Evolutionary conservation across 2,329 filamentous ascomycete genomes (phyloP), one percentile per base, ranked within the genome.

Genomic region (Albifimbria verrucaria): DNA sequence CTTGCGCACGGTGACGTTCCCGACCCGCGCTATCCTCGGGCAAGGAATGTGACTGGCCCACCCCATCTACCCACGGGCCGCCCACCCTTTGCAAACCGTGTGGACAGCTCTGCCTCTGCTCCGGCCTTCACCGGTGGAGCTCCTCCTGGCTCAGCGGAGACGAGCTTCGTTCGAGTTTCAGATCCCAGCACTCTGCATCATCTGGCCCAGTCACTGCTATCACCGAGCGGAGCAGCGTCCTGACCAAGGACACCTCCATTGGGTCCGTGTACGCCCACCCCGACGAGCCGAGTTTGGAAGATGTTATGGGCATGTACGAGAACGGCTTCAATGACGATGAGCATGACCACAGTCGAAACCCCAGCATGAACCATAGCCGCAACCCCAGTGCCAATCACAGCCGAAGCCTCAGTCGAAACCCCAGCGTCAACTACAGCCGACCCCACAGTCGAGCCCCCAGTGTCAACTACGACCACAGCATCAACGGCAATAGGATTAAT

Each of bases 141-240:
- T 24, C 70, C 75, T 26, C 78, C 77, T 81, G 80, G 69, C 62
- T 79, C 56, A 71, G 72, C 54, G 75, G 72, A 51, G 79, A 82
- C 52, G 79, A 82, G 64, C 69, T 77, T 26, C 75, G 81, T 32
- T 79, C 78, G 1, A 84, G 80, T 67, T 80, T 77, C 61, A 77
- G 80, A 52, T 83, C 81, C 15, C 80, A 83, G 56, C 67, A 78
- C 49, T 80, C 80, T 18, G 67, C 74, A 32, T 83, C 80, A 3
- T 80, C 80, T 5, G 72, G 74, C 23, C 79, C 79, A 26, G 92
- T 87, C 22, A 81, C 79, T 2, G 60, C 69, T 5, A 84, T 86
- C n/a, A 95, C 90, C 1, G 90, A 93, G 65, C 81, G 90, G 56
- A 95, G 90, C 68, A 96, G 92, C 65, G 79, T 94, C 48, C 69